Conservation (phyloP, 768 basidiomycete genomes). For the Lactarius indigo region DNA sequence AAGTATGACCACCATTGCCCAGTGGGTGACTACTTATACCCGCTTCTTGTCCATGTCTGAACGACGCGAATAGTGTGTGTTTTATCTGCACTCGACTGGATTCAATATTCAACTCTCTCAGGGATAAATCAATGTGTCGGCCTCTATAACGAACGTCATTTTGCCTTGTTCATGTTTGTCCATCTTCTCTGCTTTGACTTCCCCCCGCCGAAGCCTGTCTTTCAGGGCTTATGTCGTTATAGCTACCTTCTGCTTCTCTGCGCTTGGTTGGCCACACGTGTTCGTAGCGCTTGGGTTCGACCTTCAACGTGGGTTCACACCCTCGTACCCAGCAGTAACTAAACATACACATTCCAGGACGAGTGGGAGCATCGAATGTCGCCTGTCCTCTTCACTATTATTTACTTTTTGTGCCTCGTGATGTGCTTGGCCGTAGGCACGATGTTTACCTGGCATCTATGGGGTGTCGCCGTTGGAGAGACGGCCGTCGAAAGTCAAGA, state of each 20-base stretch:
- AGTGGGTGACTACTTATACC: conserved; percentile 46
- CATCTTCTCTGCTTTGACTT: background rate
- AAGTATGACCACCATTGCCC: conserved; percentile 93
- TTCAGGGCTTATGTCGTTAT: conserved; percentile 77
- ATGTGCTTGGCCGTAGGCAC: conserved; percentile 70
- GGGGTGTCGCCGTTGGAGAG: conserved; percentile 68
- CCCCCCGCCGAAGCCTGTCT: background rate
- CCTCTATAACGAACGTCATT: conserved; percentile 92
- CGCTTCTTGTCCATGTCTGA: conserved; percentile 4
- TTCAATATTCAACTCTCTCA: conserved; percentile 32
- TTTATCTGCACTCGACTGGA: background rate
- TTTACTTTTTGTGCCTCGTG: conserved; percentile 72
- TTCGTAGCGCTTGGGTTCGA: conserved; percentile 55
- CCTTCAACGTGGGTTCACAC: conserved; percentile 37
- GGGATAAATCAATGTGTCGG: conserved; percentile 99
- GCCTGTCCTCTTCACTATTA: conserved; percentile 62
- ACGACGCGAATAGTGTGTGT: conserved; percentile 15
- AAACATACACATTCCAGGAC: conserved; percentile 22
- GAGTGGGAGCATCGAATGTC: conserved; percentile 48
- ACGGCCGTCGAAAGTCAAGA: conserved; percentile 92
- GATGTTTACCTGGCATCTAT: conserved; percentile 73
- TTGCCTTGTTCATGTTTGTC: conserved; percentile 84
- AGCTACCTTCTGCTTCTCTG: conserved; percentile 55
- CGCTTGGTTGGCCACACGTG: conserved; percentile 61
- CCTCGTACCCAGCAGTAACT: background rate